Percentiles rank a stretch among this genome's conserved stretches.
These are phyloP conservation scores for Suhomyces guaymorum DNA, from an alignment of 1,139 yeast species.

Conservation along the genomic window DNA sequence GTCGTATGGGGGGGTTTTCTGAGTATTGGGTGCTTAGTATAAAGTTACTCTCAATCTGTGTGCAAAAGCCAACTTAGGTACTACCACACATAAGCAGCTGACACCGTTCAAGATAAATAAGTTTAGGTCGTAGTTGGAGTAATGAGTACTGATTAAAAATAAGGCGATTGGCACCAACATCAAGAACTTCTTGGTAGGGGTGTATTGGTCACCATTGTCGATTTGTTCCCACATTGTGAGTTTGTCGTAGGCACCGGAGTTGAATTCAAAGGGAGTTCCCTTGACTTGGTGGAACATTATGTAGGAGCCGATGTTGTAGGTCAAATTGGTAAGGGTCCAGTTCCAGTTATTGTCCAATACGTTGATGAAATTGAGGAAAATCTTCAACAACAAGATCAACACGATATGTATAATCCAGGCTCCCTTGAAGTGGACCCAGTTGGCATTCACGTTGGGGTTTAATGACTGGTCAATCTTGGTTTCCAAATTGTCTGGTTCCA, in stretches of 20 bases:
- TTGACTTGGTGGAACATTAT: slow-evolving; percentile 96
- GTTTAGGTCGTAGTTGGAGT: slow-evolving; percentile 79
- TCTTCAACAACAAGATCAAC: slow-evolving; percentile 68
- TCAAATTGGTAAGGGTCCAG: slow-evolving; percentile 91
- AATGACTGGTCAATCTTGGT: slow-evolving; percentile 90
- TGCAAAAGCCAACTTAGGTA: slow-evolving; percentile 85
- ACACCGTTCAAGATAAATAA: slow-evolving; percentile 77
- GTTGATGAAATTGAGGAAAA: slow-evolving; percentile 74
- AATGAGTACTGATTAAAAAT: slow-evolving; percentile 86
- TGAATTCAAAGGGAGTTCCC: slow-evolving; percentile 96
- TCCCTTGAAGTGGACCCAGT: slow-evolving; percentile 94
- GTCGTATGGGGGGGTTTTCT: background rate
- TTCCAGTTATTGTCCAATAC: slow-evolving; percentile 75
- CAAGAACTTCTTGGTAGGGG: slow-evolving; percentile 92
- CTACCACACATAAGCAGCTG: slow-evolving; percentile 77
- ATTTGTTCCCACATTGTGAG: slow-evolving; percentile 99
- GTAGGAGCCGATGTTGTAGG: slow-evolving; percentile 88
- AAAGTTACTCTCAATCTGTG: slow-evolving; percentile 74
- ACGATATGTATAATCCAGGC: slow-evolving; percentile 95
- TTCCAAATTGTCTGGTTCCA: slow-evolving; percentile 90
- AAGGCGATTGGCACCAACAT: slow-evolving; percentile 87
- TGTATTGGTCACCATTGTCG: slow-evolving; percentile 94
- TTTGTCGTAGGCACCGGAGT: slow-evolving; percentile 93
- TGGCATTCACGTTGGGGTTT: slow-evolving; percentile 86
- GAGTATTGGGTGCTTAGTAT: slow-evolving; percentile 20